Evolutionary conservation across 129 eudicot genomes (phyloP).

Genomic region (Chrysanthemum lavandulifolium): DNA sequence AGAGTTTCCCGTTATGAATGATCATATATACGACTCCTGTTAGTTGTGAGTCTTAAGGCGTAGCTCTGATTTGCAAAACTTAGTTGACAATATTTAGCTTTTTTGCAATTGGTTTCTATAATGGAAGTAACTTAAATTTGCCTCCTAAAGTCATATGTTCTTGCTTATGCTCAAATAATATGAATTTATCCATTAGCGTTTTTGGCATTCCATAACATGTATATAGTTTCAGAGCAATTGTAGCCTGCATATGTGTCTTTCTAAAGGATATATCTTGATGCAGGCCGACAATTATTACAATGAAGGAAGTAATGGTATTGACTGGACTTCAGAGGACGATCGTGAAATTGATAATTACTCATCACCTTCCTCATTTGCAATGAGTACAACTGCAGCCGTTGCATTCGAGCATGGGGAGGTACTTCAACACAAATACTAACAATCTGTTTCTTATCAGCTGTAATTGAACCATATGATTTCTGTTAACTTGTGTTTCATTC

Average conservation of each 20-base stretch:
- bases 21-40: background rate
- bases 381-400: conserved; percentile 12
- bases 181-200: background rate
- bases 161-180: too few species aligned
- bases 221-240: background rate
- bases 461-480: background rate
- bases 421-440: conserved; percentile 15
- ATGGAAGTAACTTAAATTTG: background rate
- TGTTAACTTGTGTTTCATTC: background rate
- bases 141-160: background rate
- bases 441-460: background rate
- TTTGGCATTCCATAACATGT: background rate
- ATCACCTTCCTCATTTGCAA: conserved; percentile 14
- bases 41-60: background rate
- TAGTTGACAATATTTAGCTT: background rate
- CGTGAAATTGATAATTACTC: conserved; percentile 20
- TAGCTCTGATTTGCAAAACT: background rate
- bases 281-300: conserved; percentile 12
- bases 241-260: background rate
- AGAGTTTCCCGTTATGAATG: background rate
- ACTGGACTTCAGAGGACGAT: conserved; percentile 32
- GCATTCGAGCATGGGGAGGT: conserved; percentile 24
- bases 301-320: conserved; percentile 19
- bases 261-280: conserved; percentile 17
- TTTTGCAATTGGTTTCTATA: background rate